Percentiles rank a stretch among this genome's conserved stretches.
phyloP scores from a whole-genome alignment of 1,284 basidiomycete genomes.

The Porodaedalea pini region DNA sequence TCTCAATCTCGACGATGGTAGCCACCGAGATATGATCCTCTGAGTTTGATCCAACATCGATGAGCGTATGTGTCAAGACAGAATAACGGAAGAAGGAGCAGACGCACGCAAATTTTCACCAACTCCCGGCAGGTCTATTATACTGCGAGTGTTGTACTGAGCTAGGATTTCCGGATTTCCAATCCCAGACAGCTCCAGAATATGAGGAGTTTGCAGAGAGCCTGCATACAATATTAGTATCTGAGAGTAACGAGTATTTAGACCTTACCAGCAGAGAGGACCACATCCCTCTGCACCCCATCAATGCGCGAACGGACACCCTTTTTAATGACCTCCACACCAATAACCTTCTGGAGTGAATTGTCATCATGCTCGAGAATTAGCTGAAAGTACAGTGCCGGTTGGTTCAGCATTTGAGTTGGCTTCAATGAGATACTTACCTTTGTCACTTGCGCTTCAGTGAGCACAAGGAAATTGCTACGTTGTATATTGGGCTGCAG shows the following conservation, averaged over 20 bases:
- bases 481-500: slow-evolving; percentile 7
- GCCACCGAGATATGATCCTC: slow-evolving; percentile 9
- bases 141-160: slow-evolving; percentile 9
- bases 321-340: slow-evolving; percentile 27
- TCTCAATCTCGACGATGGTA: neutral
- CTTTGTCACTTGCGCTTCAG: slow-evolving; percentile 13
- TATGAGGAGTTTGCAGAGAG: slow-evolving; percentile 8
- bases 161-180: slow-evolving; percentile 17
- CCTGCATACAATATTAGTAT: neutral
- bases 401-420: neutral
- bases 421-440: neutral
- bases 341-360: slow-evolving; percentile 23
- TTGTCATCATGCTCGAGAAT: neutral
- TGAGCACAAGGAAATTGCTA: slow-evolving; percentile 7
- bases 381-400: neutral
- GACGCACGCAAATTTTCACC: slow-evolving; percentile 21
- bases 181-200: slow-evolving; percentile 19
- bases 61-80: too few relatives aligned
- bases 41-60: too few relatives aligned
- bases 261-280: slow-evolving; percentile 4
- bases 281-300: neutral
- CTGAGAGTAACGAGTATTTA: too few relatives aligned
- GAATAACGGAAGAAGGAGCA: too few relatives aligned
- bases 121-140: slow-evolving; percentile 22
- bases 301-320: neutral